Evolutionary conservation across 257 asterid genomes (phyloP).

Genomic region (Petunia secreta): DNA sequence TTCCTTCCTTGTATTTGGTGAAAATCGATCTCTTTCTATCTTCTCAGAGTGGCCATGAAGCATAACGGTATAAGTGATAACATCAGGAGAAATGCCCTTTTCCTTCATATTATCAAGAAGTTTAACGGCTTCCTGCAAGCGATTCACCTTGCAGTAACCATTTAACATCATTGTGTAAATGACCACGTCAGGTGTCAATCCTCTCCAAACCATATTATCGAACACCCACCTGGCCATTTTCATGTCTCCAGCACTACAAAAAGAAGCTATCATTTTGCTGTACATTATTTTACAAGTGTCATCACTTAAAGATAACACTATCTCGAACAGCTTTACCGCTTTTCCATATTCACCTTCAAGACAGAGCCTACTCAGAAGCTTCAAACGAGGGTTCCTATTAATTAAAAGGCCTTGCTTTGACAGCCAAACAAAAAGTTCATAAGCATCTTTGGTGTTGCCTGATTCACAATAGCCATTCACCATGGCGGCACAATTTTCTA

Average conservation of each 20-base stretch:
- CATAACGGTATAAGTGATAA: constrained; percentile 67
- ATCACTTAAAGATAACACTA: constrained; percentile 42
- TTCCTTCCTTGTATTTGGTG: constrained; percentile 28
- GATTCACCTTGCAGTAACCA: constrained; percentile 70
- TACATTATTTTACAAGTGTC: constrained; percentile 54
- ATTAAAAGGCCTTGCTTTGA: constrained; percentile 41
- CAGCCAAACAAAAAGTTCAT: constrained; percentile 47
- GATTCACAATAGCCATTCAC: constrained; percentile 72
- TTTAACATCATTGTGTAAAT: constrained; percentile 71
- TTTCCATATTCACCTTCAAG: constrained; percentile 51
- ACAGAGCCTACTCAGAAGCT: constrained; percentile 68
- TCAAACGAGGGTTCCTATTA: constrained; percentile 46
- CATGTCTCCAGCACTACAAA: constrained; percentile 72
- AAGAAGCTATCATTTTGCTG: constrained; percentile 56
- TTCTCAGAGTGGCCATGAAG: constrained; percentile 64
- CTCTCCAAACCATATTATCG: constrained; percentile 51
- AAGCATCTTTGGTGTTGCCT: constrained; percentile 47
- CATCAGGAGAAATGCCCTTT: constrained; percentile 70
- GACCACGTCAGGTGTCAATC: constrained; percentile 64
- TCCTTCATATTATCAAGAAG: constrained; percentile 69
- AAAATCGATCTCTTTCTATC: constrained; percentile 33
- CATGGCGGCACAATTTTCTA: constrained; percentile 70
- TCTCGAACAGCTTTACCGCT: constrained; percentile 48
- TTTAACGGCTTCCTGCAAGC: constrained; percentile 50
- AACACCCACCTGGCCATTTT: constrained; percentile 59